A percentile compares a stretch with the other conserved stretches of the same genome.
These are phyloP conservation scores for Ruellia speciosa DNA, from an alignment of 305 asterid genomes.

Conservation along the genomic window DNA sequence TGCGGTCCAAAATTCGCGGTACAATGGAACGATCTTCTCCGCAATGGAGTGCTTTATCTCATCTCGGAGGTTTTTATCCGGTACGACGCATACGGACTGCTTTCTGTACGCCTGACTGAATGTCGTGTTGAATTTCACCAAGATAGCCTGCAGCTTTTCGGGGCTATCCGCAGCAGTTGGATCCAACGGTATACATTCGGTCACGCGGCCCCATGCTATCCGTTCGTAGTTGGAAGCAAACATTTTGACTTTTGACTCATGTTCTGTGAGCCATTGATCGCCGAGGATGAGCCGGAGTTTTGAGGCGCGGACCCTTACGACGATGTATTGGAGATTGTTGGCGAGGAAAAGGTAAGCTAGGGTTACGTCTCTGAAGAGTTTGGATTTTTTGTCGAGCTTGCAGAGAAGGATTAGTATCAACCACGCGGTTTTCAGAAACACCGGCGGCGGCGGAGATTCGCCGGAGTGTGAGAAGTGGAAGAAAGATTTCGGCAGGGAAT, in stretches of 20 bases:
- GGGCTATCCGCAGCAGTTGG: constrained; percentile 22
- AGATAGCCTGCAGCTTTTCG: constrained; percentile 31
- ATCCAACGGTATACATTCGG: constrained; percentile 29
- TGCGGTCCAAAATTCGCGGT: constrained; percentile 34
- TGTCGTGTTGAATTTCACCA: constrained; percentile 35
- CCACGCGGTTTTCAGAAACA: constrained; percentile 40
- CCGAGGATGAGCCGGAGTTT: constrained; percentile 41
- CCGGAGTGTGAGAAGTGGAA: constrained; percentile 30
- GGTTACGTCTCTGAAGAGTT: constrained; percentile 39
- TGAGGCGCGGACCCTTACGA: constrained; percentile 33
- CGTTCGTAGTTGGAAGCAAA: constrained; percentile 36
- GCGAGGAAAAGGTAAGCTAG: constrained; percentile 49
- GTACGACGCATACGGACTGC: constrained; percentile 38
- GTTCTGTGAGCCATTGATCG: constrained; percentile 45
- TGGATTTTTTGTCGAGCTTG: constrained; percentile 42
- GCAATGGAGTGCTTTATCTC: constrained; percentile 35
- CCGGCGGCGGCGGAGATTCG: constrained; percentile 21
- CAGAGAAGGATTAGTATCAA: constrained; percentile 34
- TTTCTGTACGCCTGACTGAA: constrained; percentile 40
- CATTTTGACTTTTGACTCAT: constrained; percentile 35
- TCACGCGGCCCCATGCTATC: constrained; percentile 47
- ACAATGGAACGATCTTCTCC: constrained; percentile 29
- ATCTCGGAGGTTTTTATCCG: constrained; percentile 42
- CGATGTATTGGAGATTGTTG: constrained; percentile 45
- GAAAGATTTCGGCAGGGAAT: constrained; percentile 30